Base-by-base conservation (phyloP, 768 basidiomycete species). In the Podaxis sp. region DNA sequence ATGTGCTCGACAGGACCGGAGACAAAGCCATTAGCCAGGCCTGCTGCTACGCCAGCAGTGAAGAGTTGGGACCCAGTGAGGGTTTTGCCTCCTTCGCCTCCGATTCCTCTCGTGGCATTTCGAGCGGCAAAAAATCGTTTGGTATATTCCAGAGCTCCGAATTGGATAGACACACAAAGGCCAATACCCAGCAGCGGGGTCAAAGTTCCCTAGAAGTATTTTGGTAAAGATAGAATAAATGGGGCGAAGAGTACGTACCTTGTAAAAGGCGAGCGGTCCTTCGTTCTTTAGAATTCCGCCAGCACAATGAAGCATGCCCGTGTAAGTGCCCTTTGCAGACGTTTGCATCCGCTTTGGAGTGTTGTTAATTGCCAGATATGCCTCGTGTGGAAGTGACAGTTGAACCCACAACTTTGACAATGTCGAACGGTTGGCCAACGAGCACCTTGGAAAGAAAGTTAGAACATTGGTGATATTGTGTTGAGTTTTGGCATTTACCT, bases 1-100 rank as follows among this genome's bases (percentile, higher is more conserved):
- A 98, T 95, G 71, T 98, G 96, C 74, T 99, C 96, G 17, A 99
- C 96, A 5, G 96, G 96, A 1, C 95, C 95, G 0, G 95, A 96
- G 40, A 97, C 95, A 63, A 96, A 81, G 30, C 93, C 90, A 71
- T 98, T 99, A 9, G 93, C 88, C 28, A 97, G 75, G 28, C 96
- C 96, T 24, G 96, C 96, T 40, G 87, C 77, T 3, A 94, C 86
- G 66, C 96, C 96, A 17, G 94, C 82, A 1, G 79, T 69, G 66
- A 92, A 84, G 12, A 96, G 79, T 73, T 99, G 95, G 15, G 74
- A 72, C 28, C 78, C 77, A 44, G 78, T 80, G 12, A 95, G 82
- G 11, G 75, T 75, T 69, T 79, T 81, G 4, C 92, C 90, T n/a
- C 82, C 82, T 38, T 81, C 77, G 4, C 92, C 89, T 17, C 91